A percentile compares a stretch with the other conserved stretches of the same genome.
These are phyloP conservation scores for Debaryomyces hansenii DNA, from an alignment of 805 yeast species.

Conservation along the genomic window DNA sequence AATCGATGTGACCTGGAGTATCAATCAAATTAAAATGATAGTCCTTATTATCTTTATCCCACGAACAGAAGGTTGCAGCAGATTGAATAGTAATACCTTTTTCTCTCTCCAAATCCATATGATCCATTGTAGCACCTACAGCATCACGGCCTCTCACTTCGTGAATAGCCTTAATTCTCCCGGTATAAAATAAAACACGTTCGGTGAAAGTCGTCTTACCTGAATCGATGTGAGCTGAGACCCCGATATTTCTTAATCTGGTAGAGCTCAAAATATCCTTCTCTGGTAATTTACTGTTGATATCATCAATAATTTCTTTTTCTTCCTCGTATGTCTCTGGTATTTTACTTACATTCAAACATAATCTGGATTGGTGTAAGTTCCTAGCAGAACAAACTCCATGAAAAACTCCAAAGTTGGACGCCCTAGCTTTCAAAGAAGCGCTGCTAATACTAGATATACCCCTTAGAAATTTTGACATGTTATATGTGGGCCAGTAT, in stretches of 20 bases:
- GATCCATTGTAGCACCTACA: constrained; percentile 99
- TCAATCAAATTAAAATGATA: constrained; percentile 94
- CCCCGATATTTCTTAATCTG: constrained; percentile 89
- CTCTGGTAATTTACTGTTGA: constrained; percentile 47
- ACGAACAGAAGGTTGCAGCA: constrained; percentile 97
- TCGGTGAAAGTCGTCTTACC: constrained; percentile 98
- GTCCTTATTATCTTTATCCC: constrained; percentile 71
- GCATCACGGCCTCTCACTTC: constrained; percentile 96
- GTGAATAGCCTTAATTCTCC: constrained; percentile 94
- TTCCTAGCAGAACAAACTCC: neutral
- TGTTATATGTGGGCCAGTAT: neutral
- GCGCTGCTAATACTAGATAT: constrained; percentile 1
- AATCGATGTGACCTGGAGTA: constrained; percentile 98
- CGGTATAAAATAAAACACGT: constrained; percentile 93
- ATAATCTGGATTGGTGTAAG: constrained; percentile 5
- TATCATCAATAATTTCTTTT: constrained; percentile 62
- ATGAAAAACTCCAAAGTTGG: neutral
- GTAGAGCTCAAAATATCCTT: constrained; percentile 52
- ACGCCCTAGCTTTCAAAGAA: constrained; percentile 1
- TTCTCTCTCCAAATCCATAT: constrained; percentile 97
- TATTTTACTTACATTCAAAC: constrained; percentile 10
- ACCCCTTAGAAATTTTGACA: constrained; percentile 10
- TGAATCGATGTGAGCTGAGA: constrained; percentile 96
- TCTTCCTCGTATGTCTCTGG: constrained; percentile 69
- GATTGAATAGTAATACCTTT: constrained; percentile 98